phyloP scores from a whole-genome alignment of 1,139 yeast genomes.

The Yamadazyma aaseri region DNA sequence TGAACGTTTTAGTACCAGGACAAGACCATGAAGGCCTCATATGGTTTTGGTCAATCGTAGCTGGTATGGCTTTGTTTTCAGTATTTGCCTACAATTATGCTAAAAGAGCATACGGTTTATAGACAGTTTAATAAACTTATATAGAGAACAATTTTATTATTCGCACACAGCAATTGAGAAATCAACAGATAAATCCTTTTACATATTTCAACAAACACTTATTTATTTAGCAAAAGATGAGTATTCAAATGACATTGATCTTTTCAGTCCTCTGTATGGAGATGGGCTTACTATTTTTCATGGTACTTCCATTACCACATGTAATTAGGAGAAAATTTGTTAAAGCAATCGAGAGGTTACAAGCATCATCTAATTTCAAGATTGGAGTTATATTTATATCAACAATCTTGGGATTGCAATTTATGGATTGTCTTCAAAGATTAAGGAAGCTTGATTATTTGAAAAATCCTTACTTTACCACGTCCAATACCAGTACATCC shows the following conservation, averaged over 20 bases:
- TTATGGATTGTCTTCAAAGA: conserved; percentile 57
- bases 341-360: conserved; percentile 31
- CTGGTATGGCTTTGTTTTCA: conserved; percentile 37
- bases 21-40: conserved; percentile 67
- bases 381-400: conserved; percentile 49
- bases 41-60: conserved; percentile 68
- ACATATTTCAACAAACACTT: too few relatives aligned
- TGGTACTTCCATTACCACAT: conserved; percentile 65
- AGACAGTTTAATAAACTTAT: too few relatives aligned
- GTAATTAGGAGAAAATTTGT: conserved; percentile 49
- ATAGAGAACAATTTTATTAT: too few relatives aligned
- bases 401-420: conserved; percentile 51
- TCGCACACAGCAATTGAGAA: not conserved
- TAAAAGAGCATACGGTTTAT: conserved; percentile 42
- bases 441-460: conserved; percentile 31
- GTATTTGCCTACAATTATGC: conserved; percentile 44
- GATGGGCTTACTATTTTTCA: conserved; percentile 50
- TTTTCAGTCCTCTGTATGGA: conserved; percentile 49
- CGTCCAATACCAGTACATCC: conserved; percentile 6
- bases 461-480: conserved; percentile 27
- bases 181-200: too few relatives aligned
- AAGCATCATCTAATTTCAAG: conserved; percentile 44
- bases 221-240: conserved; percentile 35
- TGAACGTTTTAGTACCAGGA: conserved; percentile 97
- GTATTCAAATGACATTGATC: conserved; percentile 46